A percentile compares a stretch with the other conserved stretches of the same genome.
These are phyloP conservation scores for Clarireedia homoeocarpa DNA, from an alignment of 2,329 filamentous ascomycete species.

Conservation along the genomic window DNA sequence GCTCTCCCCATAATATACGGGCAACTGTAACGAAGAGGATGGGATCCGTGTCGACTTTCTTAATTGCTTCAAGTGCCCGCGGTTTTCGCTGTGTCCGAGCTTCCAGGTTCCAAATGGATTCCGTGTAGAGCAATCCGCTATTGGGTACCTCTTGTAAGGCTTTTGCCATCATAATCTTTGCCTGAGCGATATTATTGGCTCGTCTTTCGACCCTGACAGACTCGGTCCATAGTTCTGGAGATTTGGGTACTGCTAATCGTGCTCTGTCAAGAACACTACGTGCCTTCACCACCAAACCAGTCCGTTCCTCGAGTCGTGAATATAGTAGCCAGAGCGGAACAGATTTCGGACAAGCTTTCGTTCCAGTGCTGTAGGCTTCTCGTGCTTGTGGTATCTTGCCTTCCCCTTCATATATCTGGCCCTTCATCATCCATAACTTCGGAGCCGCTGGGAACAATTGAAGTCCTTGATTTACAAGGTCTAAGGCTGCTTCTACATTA, in stretches of 20 bases:
- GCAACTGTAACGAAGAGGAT: conserved; percentile 85
- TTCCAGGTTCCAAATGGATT: conserved; percentile 94
- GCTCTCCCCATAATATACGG: conserved; percentile 91
- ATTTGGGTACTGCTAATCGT: conserved; percentile 79
- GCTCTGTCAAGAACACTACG: conserved; percentile 90
- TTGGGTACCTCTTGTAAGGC: conserved; percentile 86
- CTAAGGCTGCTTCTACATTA: conserved; percentile 71
- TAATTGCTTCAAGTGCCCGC: conserved; percentile 86
- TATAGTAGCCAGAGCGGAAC: conserved; percentile 87
- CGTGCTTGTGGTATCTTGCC: conserved; percentile 75
- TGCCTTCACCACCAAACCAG: conserved; percentile 80
- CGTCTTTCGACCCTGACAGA: conserved; percentile 89
- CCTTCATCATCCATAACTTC: conserved; percentile 98
- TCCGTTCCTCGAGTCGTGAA: conserved; percentile 76
- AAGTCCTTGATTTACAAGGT: conserved; percentile 79
- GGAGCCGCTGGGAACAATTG: conserved; percentile 76
- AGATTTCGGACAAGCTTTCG: conserved; percentile 76
- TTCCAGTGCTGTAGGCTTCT: conserved; percentile 82
- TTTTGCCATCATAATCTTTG: conserved; percentile 86
- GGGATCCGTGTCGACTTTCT: conserved; percentile 90
- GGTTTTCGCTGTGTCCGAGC: conserved; percentile 87
- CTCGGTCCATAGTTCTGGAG: conserved; percentile 80
- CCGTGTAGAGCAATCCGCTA: conserved; percentile 82
- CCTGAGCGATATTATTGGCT: conserved; percentile 73
- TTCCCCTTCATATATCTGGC: conserved; percentile 87